A percentile compares a stretch with the other conserved stretches of the same genome.
phyloP scores from a whole-genome alignment of 352 stramenopile genomes.

The Plasmopara viticola region DNA sequence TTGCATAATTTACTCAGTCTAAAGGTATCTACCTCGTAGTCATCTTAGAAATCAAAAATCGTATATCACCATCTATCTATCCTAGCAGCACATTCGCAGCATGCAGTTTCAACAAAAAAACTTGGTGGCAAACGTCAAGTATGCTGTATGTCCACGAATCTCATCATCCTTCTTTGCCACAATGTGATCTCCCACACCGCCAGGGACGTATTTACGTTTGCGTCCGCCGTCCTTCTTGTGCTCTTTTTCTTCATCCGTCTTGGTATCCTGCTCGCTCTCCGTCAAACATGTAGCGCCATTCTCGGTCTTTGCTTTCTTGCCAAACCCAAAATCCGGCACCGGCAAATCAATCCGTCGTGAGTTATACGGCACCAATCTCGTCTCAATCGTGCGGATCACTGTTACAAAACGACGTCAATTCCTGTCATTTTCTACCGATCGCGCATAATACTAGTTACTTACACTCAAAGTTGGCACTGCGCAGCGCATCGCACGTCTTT shows the following conservation, averaged over 20 bases:
- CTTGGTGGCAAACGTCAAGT: conserved; percentile 83
- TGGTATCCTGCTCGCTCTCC: conserved; percentile 1
- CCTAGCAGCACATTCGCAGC: neutral
- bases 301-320: conserved; percentile 20
- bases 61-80: neutral
- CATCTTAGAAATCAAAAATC: neutral
- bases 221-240: conserved; percentile 27
- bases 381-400: conserved; percentile 91
- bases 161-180: conserved; percentile 83
- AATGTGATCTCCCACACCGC: conserved; percentile 49
- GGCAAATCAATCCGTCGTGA: conserved; percentile 59
- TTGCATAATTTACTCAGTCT: too few relatives aligned
- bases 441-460: conserved; percentile 9
- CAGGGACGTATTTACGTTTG: conserved; percentile 50
- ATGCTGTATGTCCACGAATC: conserved; percentile 82
- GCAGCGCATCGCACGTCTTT: conserved; percentile 72
- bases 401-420: conserved; percentile 1
- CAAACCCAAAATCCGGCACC: conserved; percentile 64
- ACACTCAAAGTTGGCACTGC: conserved; percentile 79
- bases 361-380: conserved; percentile 84
- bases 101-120: conserved; percentile 35
- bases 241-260: conserved; percentile 24
- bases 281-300: conserved; percentile 6
- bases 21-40: neutral
- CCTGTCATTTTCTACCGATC: neutral